Base-by-base conservation (phyloP, 2,329 filamentous ascomycete genomes). In the Fusarium odoratissimum region DNA sequence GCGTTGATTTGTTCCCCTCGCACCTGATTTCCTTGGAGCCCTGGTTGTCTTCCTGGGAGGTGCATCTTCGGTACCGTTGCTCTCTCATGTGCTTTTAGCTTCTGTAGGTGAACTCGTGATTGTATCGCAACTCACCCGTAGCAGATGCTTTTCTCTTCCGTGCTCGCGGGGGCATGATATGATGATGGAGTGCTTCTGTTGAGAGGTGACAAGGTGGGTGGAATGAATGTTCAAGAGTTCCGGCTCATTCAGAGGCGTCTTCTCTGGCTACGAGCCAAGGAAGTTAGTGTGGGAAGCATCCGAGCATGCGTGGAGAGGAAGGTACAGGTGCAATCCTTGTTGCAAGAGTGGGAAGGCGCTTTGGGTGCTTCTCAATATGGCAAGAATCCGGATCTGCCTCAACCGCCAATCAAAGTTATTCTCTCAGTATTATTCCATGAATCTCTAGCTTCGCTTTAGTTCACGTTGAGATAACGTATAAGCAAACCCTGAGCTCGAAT, bases 111-210 rank as follows among this genome's bases (percentile, higher is more conserved):
- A 19, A 13, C 10, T 13, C 21, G 17, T 19, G 21, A 17, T 12
- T 38, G 16, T n/a, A 11, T 46, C 23, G 4, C 8, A 14, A 37
- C 71, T 49, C 52, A 77, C 80, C 77, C 10, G 64, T 72, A 21
- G 54, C 60, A 11, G 74, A 72, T 11, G 42, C 46, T 33, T 74
- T 80, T 62, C 77, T 76, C 45, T 79, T 80, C n/a, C 76, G 66
- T 16, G 74, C 74, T 52, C 52, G 65, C 19, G 76, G 74, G 9
- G 79, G 72, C 80, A 81, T 81, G 31, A 8, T 51, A 6, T 55
- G 12, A 19, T 17, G 8, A 23, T 38, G 35, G 12, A 25, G 14
- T 12, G 8, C 19, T 42, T 52, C 17, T 19, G 1, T 17, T 4
- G 14, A 44, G 17, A 49, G 25, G 14, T 28, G 23, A 21, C 16